These are phyloP conservation scores for Globisporangium perplexum DNA, from an alignment of 352 stramenopile genomes.

Conservation along the genomic window DNA sequence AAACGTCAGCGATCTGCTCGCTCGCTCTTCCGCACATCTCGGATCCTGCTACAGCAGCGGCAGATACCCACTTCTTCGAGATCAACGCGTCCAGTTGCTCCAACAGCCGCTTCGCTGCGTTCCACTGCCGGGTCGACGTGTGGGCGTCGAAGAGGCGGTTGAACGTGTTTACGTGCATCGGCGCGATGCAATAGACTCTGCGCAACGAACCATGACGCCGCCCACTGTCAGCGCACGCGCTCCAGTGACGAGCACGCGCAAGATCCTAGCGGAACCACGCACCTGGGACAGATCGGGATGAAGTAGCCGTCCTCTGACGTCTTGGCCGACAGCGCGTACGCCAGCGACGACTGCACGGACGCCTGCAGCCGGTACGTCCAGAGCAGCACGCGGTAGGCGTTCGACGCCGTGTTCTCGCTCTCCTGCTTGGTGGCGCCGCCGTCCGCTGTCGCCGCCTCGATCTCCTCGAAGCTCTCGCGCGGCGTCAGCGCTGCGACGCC, in stretches of 20 bases:
- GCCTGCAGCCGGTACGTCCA: slow-evolving; percentile 79
- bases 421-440: slow-evolving; percentile 56
- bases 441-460: slow-evolving; percentile 52
- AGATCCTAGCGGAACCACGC: too few species aligned
- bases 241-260: neutral
- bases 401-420: slow-evolving; percentile 65
- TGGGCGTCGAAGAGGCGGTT: slow-evolving; percentile 65
- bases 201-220: too few species aligned
- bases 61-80: slow-evolving; percentile 38
- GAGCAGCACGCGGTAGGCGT: slow-evolving; percentile 64
- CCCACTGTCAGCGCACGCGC: slow-evolving; percentile 9
- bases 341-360: slow-evolving; percentile 63
- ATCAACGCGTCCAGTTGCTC: slow-evolving; percentile 61
- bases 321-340: slow-evolving; percentile 76
- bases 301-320: slow-evolving; percentile 79
- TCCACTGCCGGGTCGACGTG: slow-evolving; percentile 59
- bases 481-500: slow-evolving; percentile 16
- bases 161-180: slow-evolving; percentile 76
- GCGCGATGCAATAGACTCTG: slow-evolving; percentile 75
- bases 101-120: slow-evolving; percentile 61
- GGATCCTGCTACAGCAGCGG: neutral
- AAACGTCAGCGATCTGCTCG: neutral
- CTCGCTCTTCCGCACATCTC: neutral
- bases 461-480: slow-evolving; percentile 59
- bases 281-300: slow-evolving; percentile 74